phyloP scores from a whole-genome alignment of 2,329 filamentous ascomycete species.

The Sporothrix protearum region DNA sequence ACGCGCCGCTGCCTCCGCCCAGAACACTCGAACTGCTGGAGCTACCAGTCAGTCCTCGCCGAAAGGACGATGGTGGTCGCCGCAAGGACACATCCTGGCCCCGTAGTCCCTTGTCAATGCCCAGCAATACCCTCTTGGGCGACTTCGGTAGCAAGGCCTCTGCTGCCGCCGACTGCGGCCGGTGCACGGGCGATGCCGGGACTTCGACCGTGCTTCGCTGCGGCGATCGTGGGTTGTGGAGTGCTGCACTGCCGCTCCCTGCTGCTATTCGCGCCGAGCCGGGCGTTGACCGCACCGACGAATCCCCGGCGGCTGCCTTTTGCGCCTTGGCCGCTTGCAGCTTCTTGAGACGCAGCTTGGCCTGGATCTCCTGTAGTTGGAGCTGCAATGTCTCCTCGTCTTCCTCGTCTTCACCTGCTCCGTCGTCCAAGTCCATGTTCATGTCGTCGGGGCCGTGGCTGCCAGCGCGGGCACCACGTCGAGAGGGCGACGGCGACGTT shows the following conservation, averaged over 20 bases:
- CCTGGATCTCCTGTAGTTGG: constrained; percentile 83
- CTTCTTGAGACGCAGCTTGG: constrained; percentile 80
- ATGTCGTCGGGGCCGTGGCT: constrained; percentile 31
- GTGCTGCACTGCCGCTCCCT: background rate
- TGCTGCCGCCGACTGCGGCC: constrained; percentile 45
- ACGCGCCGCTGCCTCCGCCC: background rate
- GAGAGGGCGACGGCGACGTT: constrained; percentile 57
- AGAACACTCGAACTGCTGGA: background rate
- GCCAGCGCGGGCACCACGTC: constrained; percentile 24
- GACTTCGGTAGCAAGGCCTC: constrained; percentile 60
- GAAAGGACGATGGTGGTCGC: constrained; percentile 55
- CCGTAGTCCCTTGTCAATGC: constrained; percentile 83
- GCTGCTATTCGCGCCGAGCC: background rate
- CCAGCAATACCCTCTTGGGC: constrained; percentile 73
- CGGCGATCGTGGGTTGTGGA: constrained; percentile 19
- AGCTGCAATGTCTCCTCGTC: constrained; percentile 88
- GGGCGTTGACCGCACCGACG: constrained; percentile 10
- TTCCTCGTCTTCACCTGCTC: constrained; percentile 61
- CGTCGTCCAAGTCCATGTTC: constrained; percentile 34
- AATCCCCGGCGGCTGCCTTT: constrained; percentile 26
- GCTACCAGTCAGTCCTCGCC: constrained; percentile 31
- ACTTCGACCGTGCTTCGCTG: constrained; percentile 57
- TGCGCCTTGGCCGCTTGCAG: constrained; percentile 63
- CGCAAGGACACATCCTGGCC: constrained; percentile 82
- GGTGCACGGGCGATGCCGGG: constrained; percentile 67